Conservation (phyloP, 31 red algal genomes). For the Odonthalia washingtoniensis region DNA sequence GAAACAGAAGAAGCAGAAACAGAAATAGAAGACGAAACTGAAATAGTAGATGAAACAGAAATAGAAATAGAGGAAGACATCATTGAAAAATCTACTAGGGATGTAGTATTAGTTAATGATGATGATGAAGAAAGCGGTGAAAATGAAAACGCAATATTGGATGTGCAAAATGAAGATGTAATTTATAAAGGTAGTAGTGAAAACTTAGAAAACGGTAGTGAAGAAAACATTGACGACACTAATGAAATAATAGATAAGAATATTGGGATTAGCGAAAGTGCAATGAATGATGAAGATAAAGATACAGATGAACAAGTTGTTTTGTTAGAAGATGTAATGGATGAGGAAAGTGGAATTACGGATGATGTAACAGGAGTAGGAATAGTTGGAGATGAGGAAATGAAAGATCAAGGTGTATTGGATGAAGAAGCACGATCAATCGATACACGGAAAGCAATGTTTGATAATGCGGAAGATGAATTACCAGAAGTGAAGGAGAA, state of each 20-base stretch:
- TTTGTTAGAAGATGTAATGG: no score
- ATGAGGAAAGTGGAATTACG: no score
- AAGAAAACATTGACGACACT: no score
- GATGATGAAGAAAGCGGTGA: no score
- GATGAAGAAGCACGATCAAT: conserved; percentile 13
- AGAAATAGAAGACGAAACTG: neutral
- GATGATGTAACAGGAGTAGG: no score
- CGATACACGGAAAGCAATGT: conserved; percentile 61
- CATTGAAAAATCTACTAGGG: neutral
- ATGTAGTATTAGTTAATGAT: neutral
- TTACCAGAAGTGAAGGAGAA: conserved; percentile 35
- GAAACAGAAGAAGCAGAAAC: neutral
- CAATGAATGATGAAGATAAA: no score
- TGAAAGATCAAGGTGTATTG: neutral
- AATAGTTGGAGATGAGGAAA: no score
- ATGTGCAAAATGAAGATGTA: neutral
- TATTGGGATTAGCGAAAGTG: no score
- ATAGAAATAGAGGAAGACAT: neutral
- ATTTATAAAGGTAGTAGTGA: no score
- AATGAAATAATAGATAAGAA: no score
- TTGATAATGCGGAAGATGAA: conserved; percentile 46
- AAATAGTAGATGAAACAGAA: neutral
- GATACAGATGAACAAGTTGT: no score
- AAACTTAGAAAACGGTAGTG: neutral
- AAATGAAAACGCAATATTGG: neutral